These are phyloP conservation scores for Dillenia suffruticosa DNA, from an alignment of 164 flowering plant species.

Conservation along the genomic window DNA sequence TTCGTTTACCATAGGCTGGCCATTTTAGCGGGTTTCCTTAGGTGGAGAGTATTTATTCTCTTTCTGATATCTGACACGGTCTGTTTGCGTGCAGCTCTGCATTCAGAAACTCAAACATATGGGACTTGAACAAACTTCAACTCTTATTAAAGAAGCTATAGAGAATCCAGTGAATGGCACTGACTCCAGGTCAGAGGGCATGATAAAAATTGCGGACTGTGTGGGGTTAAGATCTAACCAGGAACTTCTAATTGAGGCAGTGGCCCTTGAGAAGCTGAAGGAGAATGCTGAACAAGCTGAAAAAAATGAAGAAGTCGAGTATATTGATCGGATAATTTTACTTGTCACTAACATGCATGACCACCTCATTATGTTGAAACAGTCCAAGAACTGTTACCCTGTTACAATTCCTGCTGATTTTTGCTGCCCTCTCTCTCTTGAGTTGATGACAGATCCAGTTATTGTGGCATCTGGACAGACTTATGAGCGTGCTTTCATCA, in stretches of 20 bases:
- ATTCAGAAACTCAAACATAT: conserved; percentile 42
- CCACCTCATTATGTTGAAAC: conserved; percentile 47
- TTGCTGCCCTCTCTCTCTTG: conserved; percentile 89
- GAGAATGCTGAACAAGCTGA: conserved; percentile 71
- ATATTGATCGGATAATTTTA: conserved; percentile 55
- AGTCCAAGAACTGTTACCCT: conserved; percentile 49
- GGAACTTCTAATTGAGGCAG: conserved; percentile 81
- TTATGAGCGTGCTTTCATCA: conserved; percentile 73
- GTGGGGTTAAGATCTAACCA: conserved; percentile 65
- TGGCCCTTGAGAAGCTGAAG: conserved; percentile 82
- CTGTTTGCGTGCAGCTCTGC: too few relatives aligned
- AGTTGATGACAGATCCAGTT: conserved; percentile 90
- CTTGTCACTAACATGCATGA: conserved; percentile 69
- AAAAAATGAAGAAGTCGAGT: conserved; percentile 51
- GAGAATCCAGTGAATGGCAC: conserved; percentile 46
- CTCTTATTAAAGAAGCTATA: conserved; percentile 41
- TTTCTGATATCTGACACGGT: too few relatives aligned
- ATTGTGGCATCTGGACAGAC: conserved; percentile 92
- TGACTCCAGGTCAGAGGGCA: conserved; percentile 45
- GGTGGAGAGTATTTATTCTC: too few relatives aligned
- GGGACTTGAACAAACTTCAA: conserved; percentile 32
- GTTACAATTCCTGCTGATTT: conserved; percentile 78
- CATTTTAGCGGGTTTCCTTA: too few relatives aligned
- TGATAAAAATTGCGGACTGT: conserved; percentile 52
- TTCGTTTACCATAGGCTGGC: too few relatives aligned